Evolutionary conservation across 2,329 filamentous ascomycete genomes (phyloP), one percentile per base, ranked within the genome.

Genomic region (Calonectria pseudoreteaudii): DNA sequence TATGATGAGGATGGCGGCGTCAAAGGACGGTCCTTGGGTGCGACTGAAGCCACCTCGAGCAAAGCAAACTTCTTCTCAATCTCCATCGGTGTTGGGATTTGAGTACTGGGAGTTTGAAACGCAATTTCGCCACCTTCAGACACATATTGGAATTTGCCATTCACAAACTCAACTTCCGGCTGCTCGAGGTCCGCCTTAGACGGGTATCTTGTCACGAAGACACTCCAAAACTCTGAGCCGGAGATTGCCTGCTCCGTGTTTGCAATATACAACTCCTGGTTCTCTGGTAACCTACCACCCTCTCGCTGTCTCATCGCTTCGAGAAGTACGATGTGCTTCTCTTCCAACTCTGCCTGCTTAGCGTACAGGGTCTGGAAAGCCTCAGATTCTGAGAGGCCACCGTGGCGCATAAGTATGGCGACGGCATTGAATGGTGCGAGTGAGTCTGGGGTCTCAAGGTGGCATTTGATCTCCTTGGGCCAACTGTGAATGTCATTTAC

Each of bases 401-500:
- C 36, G 41, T 62, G 56, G 3, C 36, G 56, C 56, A 62, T 62
- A 16, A 62, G 56, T 0, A 62, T 26, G 11, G 56, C 56, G 18
- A 62, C 56, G 2, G 56, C 56, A 16, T 62, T 62, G 34, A 62
- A 62, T 8, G 56, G 56, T 1, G 3, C 31, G 11, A 11, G n/a
- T 2, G 56, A 62, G 20, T 16, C 56, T 1, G 56, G 56, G 10
- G 56, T 62, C 23, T 62, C 56, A 16, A 62, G 34, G 20, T 62
- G 56, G 16, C 56, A 62, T 23, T 62, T 62, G 13, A 62, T 62
- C 38, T 62, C 56, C 34, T 62, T 62, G 23, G 56, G 56, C 56
- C 56, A 62, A 36, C 56, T 62, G 23, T 62, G 36, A 36, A 62
- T 62, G 4, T 62, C 56, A 11, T 62, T 62, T 18, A 62, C 56